These are phyloP conservation scores for Eucalyptus sp. DNA, from an alignment of 345 rosid genomes.

Conservation along the genomic window DNA sequence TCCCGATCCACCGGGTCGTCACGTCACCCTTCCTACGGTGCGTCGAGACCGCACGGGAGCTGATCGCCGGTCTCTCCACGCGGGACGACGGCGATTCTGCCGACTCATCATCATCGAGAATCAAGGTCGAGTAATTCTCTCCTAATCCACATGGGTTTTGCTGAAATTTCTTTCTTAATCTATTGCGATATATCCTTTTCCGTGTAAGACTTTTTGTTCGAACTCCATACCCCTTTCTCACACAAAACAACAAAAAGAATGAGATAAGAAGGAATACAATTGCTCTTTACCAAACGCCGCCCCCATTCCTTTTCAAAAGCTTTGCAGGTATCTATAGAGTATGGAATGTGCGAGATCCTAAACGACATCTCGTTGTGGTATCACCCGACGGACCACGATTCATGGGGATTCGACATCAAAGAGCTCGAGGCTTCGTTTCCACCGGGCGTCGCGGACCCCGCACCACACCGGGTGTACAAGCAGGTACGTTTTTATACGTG, in stretches of 20 bases:
- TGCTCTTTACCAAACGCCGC: background rate
- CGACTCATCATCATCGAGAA: background rate
- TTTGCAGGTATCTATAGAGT: slow-evolving; percentile 53
- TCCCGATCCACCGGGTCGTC: slow-evolving; percentile 71
- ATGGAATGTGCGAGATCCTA: slow-evolving; percentile 78
- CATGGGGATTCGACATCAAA: slow-evolving; percentile 32
- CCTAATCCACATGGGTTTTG: background rate
- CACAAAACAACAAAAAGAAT: background rate
- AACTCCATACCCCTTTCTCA: background rate
- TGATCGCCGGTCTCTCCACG: slow-evolving; percentile 47
- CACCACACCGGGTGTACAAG: background rate
- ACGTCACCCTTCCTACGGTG: slow-evolving; percentile 85
- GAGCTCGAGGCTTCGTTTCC: slow-evolving; percentile 57
- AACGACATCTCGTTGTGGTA: slow-evolving; percentile 38
- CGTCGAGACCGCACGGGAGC: slow-evolving; percentile 61
- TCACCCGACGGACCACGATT: slow-evolving; percentile 28
- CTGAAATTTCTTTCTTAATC: background rate
- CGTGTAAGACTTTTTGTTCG: background rate
- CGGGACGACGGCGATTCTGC: slow-evolving; percentile 1
- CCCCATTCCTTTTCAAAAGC: background rate
- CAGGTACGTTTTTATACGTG: background rate
- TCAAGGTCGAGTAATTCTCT: background rate
- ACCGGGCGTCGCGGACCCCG: slow-evolving; percentile 31
- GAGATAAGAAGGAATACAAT: background rate
- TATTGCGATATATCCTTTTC: background rate